Evolutionary conservation across 129 eudicot species (phyloP), one percentile per base, ranked within the genome.

Genomic region (Lactuca saligna): DNA sequence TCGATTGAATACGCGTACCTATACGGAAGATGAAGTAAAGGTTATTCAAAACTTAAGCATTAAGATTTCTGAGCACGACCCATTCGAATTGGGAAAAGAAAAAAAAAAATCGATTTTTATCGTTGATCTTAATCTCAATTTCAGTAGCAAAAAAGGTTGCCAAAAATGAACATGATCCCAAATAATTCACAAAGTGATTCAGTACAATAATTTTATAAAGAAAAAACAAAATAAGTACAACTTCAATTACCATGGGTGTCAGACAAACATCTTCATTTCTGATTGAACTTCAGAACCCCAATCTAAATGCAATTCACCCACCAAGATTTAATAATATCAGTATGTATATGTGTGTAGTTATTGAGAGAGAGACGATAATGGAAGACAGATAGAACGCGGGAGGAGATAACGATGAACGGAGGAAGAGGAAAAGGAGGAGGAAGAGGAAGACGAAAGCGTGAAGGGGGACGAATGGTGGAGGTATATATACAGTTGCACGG

Each of bases 401-500:
- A 76, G 70, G 54, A 58, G 79, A 73, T 69, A 77, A 66, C 59
- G 73, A 60, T 42, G 79, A 79, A 38, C 49, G 54, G 61, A 72
- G 31, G 35, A 53, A 33, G 73, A 8, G 60, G 29, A 25, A 25
- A 25, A 25, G n/a, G n/a, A n/a, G n/a, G n/a, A 20, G 29, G 29
- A 25, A 25, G 29, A 25, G 46, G 71, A 39, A 39, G 70, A 75
- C 60, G 48, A 42, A 46, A 59, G 62, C 29, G 59, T 42, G 41
- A 42, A 64, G 17, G n/a, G 61, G 78, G 49, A 15, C 80, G 53
- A 41, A 73, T 72, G 37, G 61, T 71, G 70, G 66, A 63, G 81
- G 75, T 74, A 74, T 78, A 75, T 85, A 79, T 80, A 80, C 64
- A 75, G 63, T 58, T 75, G 66, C 55, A 42, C 69, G 67, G 46